Conservation (phyloP, 2,329 filamentous ascomycete genomes). For the Chalaropsis thielavioides region DNA sequence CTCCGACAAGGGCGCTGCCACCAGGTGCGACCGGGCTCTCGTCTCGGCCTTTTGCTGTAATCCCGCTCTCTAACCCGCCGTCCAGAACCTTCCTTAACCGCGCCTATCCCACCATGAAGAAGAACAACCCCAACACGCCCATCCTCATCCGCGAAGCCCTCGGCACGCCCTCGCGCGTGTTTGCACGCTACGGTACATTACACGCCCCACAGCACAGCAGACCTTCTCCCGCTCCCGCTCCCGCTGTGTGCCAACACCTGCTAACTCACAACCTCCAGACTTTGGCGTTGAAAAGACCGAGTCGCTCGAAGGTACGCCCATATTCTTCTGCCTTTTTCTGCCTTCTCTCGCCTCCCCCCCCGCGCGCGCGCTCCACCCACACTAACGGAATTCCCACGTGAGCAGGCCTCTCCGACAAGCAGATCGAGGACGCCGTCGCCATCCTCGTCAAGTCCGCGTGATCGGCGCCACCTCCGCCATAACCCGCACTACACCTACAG, state of each 20-base stretch:
- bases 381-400: background rate
- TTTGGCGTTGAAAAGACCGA: slow-evolving; percentile 43
- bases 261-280: slow-evolving; percentile 26
- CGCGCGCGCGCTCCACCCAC: too few species aligned
- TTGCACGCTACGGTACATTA: slow-evolving; percentile 76
- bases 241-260: background rate
- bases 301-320: slow-evolving; percentile 34
- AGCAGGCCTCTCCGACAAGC: slow-evolving; percentile 41
- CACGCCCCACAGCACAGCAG: background rate
- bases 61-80: slow-evolving; percentile 17
- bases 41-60: background rate
- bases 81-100: slow-evolving; percentile 73
- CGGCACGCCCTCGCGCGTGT: slow-evolving; percentile 72
- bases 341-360: slow-evolving; percentile 22
- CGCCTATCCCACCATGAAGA: slow-evolving; percentile 97
- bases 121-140: slow-evolving; percentile 86
- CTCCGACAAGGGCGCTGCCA: slow-evolving; percentile 74
- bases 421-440: slow-evolving; percentile 45
- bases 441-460: slow-evolving; percentile 34
- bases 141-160: slow-evolving; percentile 90
- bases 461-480: background rate
- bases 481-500: background rate
- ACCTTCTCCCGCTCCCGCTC: background rate
- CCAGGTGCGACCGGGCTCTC: slow-evolving; percentile 45
- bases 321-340: too few species aligned